Conservation (phyloP, 2,329 filamentous ascomycete species). For the Scedosporium minutisporum region DNA sequence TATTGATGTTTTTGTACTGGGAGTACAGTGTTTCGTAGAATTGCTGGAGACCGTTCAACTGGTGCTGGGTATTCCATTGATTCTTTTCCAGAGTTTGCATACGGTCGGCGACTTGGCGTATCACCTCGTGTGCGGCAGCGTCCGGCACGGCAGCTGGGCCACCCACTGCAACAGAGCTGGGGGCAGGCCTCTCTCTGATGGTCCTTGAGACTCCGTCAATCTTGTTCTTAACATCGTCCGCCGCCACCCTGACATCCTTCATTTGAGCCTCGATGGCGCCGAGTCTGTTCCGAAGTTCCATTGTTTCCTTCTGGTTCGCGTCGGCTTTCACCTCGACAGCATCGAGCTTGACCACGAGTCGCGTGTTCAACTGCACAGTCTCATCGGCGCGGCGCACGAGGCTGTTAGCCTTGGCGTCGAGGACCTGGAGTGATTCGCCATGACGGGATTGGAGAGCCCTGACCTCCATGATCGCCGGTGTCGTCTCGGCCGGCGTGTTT, state of each 20-base stretch:
- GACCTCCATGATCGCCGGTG: no score
- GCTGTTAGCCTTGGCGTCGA: no score
- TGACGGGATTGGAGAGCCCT: no score
- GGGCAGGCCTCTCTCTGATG: not conserved
- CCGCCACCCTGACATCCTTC: not conserved
- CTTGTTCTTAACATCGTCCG: not conserved
- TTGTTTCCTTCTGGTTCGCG: not conserved
- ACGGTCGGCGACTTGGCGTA: not conserved
- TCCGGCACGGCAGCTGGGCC: not conserved
- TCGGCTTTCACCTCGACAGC: no score
- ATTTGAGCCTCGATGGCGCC: not conserved
- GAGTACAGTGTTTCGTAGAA: not conserved
- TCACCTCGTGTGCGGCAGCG: not conserved
- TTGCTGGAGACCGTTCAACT: not conserved
- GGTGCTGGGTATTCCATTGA: not conserved
- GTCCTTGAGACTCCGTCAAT: no score
- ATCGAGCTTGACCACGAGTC: no score
- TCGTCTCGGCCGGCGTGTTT: no score
- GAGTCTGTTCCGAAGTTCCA: not conserved
- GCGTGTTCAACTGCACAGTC: no score
- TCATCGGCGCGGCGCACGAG: no score
- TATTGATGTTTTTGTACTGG: not conserved
- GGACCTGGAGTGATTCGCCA: no score
- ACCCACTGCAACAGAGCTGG: no score
- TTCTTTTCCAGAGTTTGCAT: not conserved